Percentiles rank a stretch among this genome's conserved stretches.
Conservation (phyloP, 306 rosid genomes). For the Crotalaria pallida region DNA sequence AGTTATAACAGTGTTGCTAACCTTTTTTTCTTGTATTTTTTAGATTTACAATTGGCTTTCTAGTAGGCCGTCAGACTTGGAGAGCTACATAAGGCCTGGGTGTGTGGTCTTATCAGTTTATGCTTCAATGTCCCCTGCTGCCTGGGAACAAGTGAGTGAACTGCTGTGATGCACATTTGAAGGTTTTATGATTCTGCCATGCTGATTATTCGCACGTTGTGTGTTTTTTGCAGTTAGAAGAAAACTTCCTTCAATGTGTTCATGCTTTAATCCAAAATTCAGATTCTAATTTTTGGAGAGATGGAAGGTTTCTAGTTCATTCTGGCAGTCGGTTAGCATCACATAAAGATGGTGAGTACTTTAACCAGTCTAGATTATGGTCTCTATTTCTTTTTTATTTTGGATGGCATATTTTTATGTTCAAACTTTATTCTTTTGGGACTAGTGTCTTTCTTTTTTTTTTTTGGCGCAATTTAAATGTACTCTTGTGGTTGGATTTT, state of each 20-base stretch:
- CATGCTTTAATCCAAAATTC: conserved; percentile 52
- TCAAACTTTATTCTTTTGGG: not conserved
- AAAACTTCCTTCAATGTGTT: conserved; percentile 56
- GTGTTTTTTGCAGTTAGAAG: conserved; percentile 60
- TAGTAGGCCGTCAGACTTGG: conserved; percentile 84
- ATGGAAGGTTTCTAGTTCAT: conserved; percentile 77
- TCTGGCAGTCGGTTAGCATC: conserved; percentile 71
- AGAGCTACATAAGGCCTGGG: conserved; percentile 94
- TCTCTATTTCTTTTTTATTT: not conserved
- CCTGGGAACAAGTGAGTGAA: conserved; percentile 78
- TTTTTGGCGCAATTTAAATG: not conserved
- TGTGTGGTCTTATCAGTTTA: conserved; percentile 82
- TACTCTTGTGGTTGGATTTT: not conserved
- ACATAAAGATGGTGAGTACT: conserved; percentile 74
- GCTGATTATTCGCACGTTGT: conserved; percentile 32
- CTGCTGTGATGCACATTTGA: conserved; percentile 12
- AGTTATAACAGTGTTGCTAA: not conserved
- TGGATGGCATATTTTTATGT: not conserved
- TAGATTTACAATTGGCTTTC: conserved; percentile 88
- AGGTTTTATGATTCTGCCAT: not conserved
- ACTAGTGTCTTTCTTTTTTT: not conserved
- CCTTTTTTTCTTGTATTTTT: not conserved
- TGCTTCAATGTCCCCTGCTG: conserved; percentile 59
- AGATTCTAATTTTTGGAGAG: conserved; percentile 74
- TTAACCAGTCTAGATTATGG: not conserved